Evolutionary conservation across 2,329 filamentous ascomycete genomes (phyloP).

Genomic region (Cercospora zeae-maydis): DNA sequence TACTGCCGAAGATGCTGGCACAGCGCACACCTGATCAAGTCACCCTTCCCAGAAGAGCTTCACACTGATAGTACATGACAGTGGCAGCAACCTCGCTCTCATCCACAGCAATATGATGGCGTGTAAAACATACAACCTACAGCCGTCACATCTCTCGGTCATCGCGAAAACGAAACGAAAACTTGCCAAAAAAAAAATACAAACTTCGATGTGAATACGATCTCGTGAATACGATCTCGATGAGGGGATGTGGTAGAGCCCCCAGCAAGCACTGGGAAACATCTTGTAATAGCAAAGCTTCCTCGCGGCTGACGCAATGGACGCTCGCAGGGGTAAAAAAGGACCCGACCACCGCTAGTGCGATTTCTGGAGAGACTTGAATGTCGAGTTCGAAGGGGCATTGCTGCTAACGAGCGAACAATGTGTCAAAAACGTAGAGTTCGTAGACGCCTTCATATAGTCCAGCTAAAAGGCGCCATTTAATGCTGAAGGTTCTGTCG

Average conservation of each 20-base stretch:
- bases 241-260: not conserved
- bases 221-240: not conserved
- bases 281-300: too few relatives aligned
- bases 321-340: not conserved
- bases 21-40: constrained; percentile 1
- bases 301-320: not conserved
- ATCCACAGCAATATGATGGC: not conserved
- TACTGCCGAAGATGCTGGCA: too few relatives aligned
- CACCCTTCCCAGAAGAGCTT: not conserved
- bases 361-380: constrained; percentile 4
- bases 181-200: not conserved
- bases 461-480: constrained; percentile 2
- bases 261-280: not conserved
- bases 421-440: not conserved
- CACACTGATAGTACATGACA: not conserved
- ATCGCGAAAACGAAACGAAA: constrained; percentile 5
- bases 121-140: not conserved
- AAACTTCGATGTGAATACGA: too few relatives aligned
- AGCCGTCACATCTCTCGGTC: not conserved
- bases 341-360: constrained; percentile 2
- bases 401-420: not conserved
- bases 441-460: constrained; percentile 8
- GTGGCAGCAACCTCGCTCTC: not conserved
- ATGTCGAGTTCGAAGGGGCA: not conserved
- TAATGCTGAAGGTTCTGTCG: constrained; percentile 3